These are phyloP conservation scores for Spergularia bocconei DNA, from an alignment of 148 eudicot species.

Conservation along the genomic window DNA sequence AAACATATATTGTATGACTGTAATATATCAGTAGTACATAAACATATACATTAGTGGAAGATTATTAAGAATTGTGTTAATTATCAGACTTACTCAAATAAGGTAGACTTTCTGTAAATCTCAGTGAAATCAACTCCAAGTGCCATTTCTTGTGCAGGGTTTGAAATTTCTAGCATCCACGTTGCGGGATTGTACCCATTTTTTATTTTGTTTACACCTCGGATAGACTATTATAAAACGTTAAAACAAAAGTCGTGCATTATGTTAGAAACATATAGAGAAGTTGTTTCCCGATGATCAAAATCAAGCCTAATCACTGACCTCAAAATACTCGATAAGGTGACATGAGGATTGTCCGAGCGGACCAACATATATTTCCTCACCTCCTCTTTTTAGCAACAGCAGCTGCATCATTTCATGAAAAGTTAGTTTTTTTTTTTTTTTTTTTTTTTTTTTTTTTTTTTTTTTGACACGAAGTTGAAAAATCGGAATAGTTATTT, in stretches of 20 bases:
- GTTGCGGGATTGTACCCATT: constrained; percentile 56
- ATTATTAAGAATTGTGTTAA: background rate
- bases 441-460: no score
- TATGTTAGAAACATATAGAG: no score
- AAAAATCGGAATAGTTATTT: no score
- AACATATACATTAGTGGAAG: background rate
- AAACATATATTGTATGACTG: no score
- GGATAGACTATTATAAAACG: constrained; percentile 33
- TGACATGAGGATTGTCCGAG: constrained; percentile 37
- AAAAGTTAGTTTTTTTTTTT: no score
- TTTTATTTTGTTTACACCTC: constrained; percentile 41
- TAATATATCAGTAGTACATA: no score
- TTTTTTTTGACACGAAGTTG: no score
- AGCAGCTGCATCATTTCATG: constrained; percentile 32
- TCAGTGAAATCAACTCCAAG: constrained; percentile 39
- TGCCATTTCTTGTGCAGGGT: constrained; percentile 32
- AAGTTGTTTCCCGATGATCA: background rate
- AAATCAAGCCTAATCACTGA: constrained; percentile 14
- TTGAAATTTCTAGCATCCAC: constrained; percentile 53
- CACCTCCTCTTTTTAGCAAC: constrained; percentile 36
- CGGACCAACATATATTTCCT: constrained; percentile 43
- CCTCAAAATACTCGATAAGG: constrained; percentile 48
- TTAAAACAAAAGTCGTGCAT: background rate
- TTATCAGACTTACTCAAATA: constrained; percentile 29
- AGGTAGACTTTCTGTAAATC: constrained; percentile 34